Evolutionary conservation across 2,329 filamentous ascomycete species (phyloP).

Genomic region (Scedosporium apiospermum): DNA sequence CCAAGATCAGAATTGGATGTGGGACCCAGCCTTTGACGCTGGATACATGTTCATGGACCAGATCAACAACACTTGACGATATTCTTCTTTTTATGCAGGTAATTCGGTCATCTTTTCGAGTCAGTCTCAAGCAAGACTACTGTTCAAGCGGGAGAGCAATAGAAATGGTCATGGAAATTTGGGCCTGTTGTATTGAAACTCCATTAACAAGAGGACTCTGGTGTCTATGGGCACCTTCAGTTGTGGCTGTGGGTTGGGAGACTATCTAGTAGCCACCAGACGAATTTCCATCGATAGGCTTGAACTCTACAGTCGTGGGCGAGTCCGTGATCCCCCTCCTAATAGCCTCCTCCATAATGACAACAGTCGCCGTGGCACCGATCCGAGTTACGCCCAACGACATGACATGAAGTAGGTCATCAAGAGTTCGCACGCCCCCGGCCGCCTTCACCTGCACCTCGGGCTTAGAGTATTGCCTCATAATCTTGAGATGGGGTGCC

Average conservation of each 20-base stretch:
- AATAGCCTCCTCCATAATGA: constrained; percentile 45
- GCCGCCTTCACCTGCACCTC: constrained; percentile 48
- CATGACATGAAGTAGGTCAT: constrained; percentile 46
- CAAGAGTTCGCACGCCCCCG: constrained; percentile 45
- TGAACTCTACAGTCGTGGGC: neutral
- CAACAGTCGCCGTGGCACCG: constrained; percentile 44
- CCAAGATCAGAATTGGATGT: constrained; percentile 6
- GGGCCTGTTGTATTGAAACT: neutral
- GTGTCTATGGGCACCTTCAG: neutral
- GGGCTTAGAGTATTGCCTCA: constrained; percentile 34
- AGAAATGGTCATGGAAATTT: too few species aligned
- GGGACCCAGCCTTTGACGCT: neutral
- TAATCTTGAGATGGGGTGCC: constrained; percentile 39
- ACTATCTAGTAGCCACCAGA: neutral
- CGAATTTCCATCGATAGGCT: neutral
- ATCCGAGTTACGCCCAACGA: constrained; percentile 44
- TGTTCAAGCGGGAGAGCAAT: too few species aligned
- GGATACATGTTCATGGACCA: too few species aligned
- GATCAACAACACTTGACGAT: too few species aligned
- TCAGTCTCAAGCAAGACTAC: too few species aligned
- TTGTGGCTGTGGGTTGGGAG: neutral
- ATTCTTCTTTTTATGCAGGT: too few species aligned
- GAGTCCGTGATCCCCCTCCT: constrained; percentile 31
- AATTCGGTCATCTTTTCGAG: too few species aligned
- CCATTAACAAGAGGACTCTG: neutral